Evolutionary conservation across 805 yeast species (phyloP).

Genomic region (Maudiozyma serrabonitensis): DNA sequence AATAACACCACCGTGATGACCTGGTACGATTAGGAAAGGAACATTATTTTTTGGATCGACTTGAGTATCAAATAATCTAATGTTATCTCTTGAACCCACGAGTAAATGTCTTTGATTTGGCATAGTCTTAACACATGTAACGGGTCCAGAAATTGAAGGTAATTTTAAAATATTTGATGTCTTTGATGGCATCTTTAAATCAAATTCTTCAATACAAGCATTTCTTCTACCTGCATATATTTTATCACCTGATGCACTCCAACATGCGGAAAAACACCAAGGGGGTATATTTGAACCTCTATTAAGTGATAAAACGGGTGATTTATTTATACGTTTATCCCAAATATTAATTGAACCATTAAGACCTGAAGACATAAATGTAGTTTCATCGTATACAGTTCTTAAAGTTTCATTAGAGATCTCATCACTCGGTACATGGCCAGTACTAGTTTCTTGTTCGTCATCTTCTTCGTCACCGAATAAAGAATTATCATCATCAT

Average conservation of each 20-base stretch:
- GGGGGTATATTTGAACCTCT: conserved; percentile 72
- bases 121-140: conserved; percentile 66
- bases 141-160: conserved; percentile 87
- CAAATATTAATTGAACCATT: conserved; percentile 77
- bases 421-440: conserved; percentile 10
- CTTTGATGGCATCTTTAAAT: conserved; percentile 47
- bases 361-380: conserved; percentile 70
- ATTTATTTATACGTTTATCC: conserved; percentile 53
- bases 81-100: conserved; percentile 86
- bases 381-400: conserved; percentile 32
- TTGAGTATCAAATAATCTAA: conserved; percentile 71
- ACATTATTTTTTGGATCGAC: conserved; percentile 23
- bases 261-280: conserved; percentile 84
- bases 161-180: conserved; percentile 56
- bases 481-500: conserved; percentile 42
- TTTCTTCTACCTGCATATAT: conserved; percentile 85
- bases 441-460: neutral
- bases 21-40: conserved; percentile 88
- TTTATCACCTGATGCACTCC: conserved; percentile 76
- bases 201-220: conserved; percentile 70
- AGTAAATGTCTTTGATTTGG: conserved; percentile 72
- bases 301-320: conserved; percentile 37
- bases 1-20: conserved; percentile 89
- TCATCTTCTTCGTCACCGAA: conserved; percentile 41
- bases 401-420: conserved; percentile 19